Evolutionary conservation across 768 basidiomycete species (phyloP).

Genomic region (Mrakia blollopis): DNA sequence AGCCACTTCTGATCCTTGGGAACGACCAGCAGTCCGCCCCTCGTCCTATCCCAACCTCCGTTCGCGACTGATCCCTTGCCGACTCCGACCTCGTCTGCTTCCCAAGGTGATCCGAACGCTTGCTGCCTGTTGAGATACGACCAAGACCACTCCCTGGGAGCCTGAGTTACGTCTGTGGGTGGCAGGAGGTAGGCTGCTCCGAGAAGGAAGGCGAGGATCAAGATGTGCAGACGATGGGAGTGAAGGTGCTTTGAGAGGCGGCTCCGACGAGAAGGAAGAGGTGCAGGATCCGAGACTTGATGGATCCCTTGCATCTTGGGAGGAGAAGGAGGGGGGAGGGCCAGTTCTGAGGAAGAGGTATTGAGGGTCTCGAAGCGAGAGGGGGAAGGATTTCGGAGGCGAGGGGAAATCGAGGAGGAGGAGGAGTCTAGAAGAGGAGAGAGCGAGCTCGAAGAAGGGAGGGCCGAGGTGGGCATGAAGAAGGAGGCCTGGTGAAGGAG

Average conservation of each 20-base stretch:
- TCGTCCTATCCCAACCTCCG: conserved; percentile 1
- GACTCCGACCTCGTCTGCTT: not conserved
- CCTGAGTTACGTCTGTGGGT: not conserved
- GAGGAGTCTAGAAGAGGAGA: not conserved
- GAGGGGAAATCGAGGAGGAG: not conserved
- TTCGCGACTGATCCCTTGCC: not conserved
- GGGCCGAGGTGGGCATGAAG: not conserved
- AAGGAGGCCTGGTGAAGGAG: not conserved
- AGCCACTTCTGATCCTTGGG: not conserved
- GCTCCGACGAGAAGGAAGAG: not conserved
- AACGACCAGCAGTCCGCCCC: not conserved
- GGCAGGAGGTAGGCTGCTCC: conserved; percentile 1
- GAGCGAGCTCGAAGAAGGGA: not conserved
- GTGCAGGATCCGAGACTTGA: not conserved
- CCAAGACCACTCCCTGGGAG: not conserved
- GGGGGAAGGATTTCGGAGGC: not conserved
- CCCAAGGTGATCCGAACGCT: not conserved
- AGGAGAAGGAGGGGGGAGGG: not conserved
- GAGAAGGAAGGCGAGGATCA: not conserved
- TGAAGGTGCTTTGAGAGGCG: not conserved
- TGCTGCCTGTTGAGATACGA: not conserved
- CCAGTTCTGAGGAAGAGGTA: not conserved
- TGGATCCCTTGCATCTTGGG: not conserved
- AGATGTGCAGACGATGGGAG: not conserved
- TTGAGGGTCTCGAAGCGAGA: not conserved